These are phyloP conservation scores for Neofusicoccum sp. DNA, from an alignment of 2,329 filamentous ascomycete genomes.

Conservation along the genomic window DNA sequence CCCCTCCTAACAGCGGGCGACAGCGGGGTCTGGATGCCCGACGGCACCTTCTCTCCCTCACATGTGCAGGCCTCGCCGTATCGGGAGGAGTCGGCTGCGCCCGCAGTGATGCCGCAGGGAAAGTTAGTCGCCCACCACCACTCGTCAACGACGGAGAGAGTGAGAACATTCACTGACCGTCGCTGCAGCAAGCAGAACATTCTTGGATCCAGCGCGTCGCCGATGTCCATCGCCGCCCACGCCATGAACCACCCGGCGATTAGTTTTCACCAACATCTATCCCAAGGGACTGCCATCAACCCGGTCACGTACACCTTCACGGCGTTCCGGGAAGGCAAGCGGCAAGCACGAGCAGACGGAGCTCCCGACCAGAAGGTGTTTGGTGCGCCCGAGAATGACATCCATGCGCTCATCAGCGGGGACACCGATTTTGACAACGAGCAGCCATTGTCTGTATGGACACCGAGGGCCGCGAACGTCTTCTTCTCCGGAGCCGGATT, in stretches of 20 bases:
- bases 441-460: conserved; percentile 15
- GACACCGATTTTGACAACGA: conserved; percentile 10
- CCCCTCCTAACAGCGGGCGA: conserved; percentile 12
- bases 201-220: background rate
- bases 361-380: conserved; percentile 7
- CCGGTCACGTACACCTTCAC: conserved; percentile 13
- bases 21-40: conserved; percentile 16
- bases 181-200: background rate
- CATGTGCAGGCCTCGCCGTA: conserved; percentile 7
- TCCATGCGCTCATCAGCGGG: background rate
- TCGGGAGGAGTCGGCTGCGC: conserved; percentile 10
- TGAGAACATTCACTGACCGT: background rate
- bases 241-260: conserved; percentile 9
- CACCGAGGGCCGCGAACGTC: conserved; percentile 5
- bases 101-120: conserved; percentile 12
- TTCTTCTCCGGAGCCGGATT: conserved; percentile 5
- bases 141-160: background rate
- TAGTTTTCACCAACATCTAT: background rate
- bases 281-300: conserved; percentile 5
- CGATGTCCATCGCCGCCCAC: background rate
- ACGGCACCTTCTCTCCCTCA: conserved; percentile 13
- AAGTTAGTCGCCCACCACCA: background rate
- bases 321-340: conserved; percentile 14
- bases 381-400: conserved; percentile 2
- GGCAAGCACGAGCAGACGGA: conserved; percentile 7